Percentiles rank a stretch among this genome's conserved stretches.
These are phyloP conservation scores for Penicilliopsis zonata DNA, from an alignment of 495 filamentous ascomycete species.

Conservation along the genomic window DNA sequence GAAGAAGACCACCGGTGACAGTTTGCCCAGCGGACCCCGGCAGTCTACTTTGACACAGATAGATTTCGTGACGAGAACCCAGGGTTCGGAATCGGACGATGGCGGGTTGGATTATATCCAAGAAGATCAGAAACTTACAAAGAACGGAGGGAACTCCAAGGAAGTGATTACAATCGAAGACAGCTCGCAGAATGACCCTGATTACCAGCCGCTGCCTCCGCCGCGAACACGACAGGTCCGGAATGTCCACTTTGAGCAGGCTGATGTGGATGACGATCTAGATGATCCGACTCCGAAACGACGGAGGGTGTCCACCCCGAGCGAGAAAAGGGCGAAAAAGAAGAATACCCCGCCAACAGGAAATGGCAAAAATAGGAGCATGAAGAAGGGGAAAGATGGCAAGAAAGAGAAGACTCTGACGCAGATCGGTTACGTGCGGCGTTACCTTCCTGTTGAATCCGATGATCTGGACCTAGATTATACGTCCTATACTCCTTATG, in stretches of 20 bases:
- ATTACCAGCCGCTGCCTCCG: conserved; percentile 10
- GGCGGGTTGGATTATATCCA: conserved; percentile 23
- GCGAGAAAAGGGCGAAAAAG: conserved; percentile 6
- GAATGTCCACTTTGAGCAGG: conserved; percentile 10
- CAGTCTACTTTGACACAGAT: conserved; percentile 35
- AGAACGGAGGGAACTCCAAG: neutral
- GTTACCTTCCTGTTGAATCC: conserved; percentile 24
- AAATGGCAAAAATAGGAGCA: conserved; percentile 9
- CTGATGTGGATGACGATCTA: conserved; percentile 1
- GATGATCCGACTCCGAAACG: conserved; percentile 2
- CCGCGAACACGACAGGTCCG: conserved; percentile 6
- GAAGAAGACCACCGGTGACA: conserved; percentile 12
- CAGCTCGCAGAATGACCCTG: conserved; percentile 14
- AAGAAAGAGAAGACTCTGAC: conserved; percentile 32
- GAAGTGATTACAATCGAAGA: conserved; percentile 17
- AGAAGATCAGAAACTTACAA: conserved; percentile 1
- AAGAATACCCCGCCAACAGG: neutral
- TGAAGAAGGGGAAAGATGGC: conserved; percentile 12
- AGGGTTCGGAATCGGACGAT: conserved; percentile 11
- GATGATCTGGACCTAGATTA: conserved; percentile 27
- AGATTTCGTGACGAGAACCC: conserved; percentile 22
- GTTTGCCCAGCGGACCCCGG: conserved; percentile 8
- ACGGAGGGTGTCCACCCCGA: conserved; percentile 1
- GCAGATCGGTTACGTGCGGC: conserved; percentile 35
- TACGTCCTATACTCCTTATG: conserved; percentile 12